Percentiles rank a stretch among this genome's conserved stretches.
These are phyloP conservation scores for Isatis tinctoria DNA, from an alignment of 345 rosid genomes.

Conservation along the genomic window DNA sequence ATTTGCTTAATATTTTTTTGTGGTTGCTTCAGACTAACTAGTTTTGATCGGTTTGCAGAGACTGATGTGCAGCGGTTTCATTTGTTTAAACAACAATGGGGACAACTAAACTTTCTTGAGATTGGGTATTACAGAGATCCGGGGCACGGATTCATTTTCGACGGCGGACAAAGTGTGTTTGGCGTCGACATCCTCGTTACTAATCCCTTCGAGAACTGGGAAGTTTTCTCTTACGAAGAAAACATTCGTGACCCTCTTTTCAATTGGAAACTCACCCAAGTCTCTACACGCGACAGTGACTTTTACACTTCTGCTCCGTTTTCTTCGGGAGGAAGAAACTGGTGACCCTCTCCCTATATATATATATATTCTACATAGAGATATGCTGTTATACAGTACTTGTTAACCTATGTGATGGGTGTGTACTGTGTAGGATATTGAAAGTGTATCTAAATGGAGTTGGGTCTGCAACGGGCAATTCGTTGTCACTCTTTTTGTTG, in stretches of 20 bases:
- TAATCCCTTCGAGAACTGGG: neutral
- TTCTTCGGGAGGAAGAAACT: slow-evolving; percentile 19
- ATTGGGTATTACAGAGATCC: neutral
- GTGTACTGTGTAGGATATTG: slow-evolving; percentile 2
- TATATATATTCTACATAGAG: neutral
- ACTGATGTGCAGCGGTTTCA: neutral
- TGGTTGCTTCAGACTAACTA: neutral
- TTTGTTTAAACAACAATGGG: neutral
- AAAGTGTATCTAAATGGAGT: slow-evolving; percentile 24
- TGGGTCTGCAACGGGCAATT: slow-evolving; percentile 4
- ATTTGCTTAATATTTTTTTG: neutral
- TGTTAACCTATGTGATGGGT: neutral
- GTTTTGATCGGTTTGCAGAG: neutral
- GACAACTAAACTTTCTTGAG: neutral
- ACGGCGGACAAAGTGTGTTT: slow-evolving; percentile 18
- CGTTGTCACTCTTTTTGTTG: slow-evolving; percentile 8
- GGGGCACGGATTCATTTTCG: neutral
- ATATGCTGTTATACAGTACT: neutral
- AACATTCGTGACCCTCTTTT: slow-evolving; percentile 5
- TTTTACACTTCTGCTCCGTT: slow-evolving; percentile 1
- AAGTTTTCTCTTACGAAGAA: slow-evolving; percentile 8
- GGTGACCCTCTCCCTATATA: neutral
- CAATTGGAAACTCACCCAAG: neutral
- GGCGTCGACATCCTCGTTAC: slow-evolving; percentile 13
- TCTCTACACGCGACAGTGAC: neutral